Percentiles rank a stretch among this genome's conserved stretches.
phyloP scores from a whole-genome alignment of 2,329 filamentous ascomycete genomes.

The Alternaria triticina region DNA sequence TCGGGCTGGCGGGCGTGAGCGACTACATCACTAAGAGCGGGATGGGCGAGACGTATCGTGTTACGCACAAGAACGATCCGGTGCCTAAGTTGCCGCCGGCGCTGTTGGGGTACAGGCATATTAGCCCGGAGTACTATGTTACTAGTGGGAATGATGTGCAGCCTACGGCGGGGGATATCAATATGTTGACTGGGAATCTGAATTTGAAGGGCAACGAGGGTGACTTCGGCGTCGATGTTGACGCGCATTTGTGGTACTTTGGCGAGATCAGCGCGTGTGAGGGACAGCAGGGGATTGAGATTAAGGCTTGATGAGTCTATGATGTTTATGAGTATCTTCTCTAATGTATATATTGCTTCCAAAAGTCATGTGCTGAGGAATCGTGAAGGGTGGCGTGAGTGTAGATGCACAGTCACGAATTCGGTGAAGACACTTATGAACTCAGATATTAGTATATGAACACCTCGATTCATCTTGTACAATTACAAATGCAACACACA shows the following conservation, averaged over 20 bases:
- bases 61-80: conserved; percentile 72
- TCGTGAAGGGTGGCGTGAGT: too few species aligned
- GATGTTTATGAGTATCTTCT: not conserved
- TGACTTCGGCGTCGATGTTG: conserved; percentile 30
- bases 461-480: not conserved
- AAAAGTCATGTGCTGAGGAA: too few species aligned
- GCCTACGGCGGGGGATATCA: conserved; percentile 29
- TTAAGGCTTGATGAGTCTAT: conserved; percentile 14
- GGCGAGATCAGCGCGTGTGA: conserved; percentile 43
- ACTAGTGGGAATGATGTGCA: conserved; percentile 27
- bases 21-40: conserved; percentile 61
- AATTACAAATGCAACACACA: not conserved
- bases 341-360: not conserved
- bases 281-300: conserved; percentile 33
- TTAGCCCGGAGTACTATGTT: conserved; percentile 70
- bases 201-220: conserved; percentile 41
- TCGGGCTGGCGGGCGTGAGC: conserved; percentile 64
- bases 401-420: too few species aligned
- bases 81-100: conserved; percentile 71
- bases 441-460: not conserved
- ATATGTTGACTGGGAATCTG: conserved; percentile 23
- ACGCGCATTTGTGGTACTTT: conserved; percentile 48
- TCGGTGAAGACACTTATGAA: not conserved
- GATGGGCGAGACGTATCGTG: conserved; percentile 63
- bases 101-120: conserved; percentile 67